phyloP scores from a whole-genome alignment of 2,329 filamentous ascomycete genomes.

The Stachybotrys chartarum region DNA sequence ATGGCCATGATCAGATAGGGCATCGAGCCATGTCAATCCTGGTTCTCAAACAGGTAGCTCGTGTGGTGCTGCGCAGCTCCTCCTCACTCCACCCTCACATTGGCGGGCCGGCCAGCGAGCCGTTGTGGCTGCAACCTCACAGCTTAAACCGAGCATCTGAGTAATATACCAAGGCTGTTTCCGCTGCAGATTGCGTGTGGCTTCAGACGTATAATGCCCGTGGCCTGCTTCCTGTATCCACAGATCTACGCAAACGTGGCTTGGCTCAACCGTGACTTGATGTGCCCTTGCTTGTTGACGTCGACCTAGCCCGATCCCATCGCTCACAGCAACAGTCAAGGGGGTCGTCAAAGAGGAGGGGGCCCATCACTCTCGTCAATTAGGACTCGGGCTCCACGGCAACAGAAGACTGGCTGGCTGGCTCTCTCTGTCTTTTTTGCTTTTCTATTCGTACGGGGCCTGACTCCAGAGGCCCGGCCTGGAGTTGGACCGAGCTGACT shows the following conservation, averaged over 20 bases:
- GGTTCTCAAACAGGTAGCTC: too few relatives aligned
- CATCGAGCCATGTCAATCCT: too few relatives aligned
- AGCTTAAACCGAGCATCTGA: background rate
- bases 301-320: background rate
- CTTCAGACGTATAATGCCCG: background rate
- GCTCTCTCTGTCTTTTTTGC: too few relatives aligned
- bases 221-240: background rate
- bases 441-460: too few relatives aligned
- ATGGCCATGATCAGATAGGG: too few relatives aligned
- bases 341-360: background rate
- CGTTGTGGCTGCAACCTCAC: background rate
- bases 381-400: too few relatives aligned
- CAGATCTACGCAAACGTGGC: background rate
- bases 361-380: too few relatives aligned
- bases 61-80: too few relatives aligned
- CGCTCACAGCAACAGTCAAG: background rate
- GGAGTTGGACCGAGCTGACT: background rate
- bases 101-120: too few relatives aligned
- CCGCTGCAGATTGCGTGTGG: background rate
- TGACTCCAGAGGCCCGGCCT: background rate
- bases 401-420: too few relatives aligned
- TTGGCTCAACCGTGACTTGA: background rate
- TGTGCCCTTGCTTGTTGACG: background rate
- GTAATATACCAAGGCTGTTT: background rate
- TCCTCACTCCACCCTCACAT: too few relatives aligned